A percentile compares a stretch with the other conserved stretches of the same genome.
phyloP scores from a whole-genome alignment of 306 rosid species.

The Hippophae tibetana region DNA sequence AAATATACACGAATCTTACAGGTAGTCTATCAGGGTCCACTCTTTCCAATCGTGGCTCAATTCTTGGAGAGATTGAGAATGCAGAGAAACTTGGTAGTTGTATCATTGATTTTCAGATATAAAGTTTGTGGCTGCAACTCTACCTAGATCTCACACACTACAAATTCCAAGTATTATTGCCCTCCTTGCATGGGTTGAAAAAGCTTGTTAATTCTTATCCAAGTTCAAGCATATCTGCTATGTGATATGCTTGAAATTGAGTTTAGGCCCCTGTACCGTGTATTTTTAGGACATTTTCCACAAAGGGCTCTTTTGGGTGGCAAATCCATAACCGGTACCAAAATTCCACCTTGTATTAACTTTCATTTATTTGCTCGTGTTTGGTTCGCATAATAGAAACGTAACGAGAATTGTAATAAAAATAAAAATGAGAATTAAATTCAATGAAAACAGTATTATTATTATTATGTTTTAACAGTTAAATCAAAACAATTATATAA shows the following conservation, averaged over 20 bases:
- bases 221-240: not conserved
- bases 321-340: too few relatives aligned
- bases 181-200: not conserved
- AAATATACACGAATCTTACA: slow-evolving; percentile 34
- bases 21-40: slow-evolving; percentile 34
- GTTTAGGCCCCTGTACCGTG: slow-evolving; percentile 5
- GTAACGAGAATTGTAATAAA: too few relatives aligned
- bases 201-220: not conserved
- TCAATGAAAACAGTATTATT: too few relatives aligned
- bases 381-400: too few relatives aligned
- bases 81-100: slow-evolving; percentile 55
- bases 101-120: slow-evolving; percentile 64
- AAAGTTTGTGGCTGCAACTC: not conserved
- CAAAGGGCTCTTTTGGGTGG: too few relatives aligned
- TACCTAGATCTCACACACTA: not conserved
- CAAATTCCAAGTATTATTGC: not conserved
- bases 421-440: too few relatives aligned
- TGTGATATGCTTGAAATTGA: not conserved
- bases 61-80: slow-evolving; percentile 34
- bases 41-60: slow-evolving; percentile 21
- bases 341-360: too few relatives aligned
- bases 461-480: too few relatives aligned
- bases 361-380: too few relatives aligned
- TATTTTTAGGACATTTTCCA: too few relatives aligned
- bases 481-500: too few relatives aligned